Base-by-base conservation (phyloP, 371 early-diverging fungal species). In the Lichtheimia ornata region DNA sequence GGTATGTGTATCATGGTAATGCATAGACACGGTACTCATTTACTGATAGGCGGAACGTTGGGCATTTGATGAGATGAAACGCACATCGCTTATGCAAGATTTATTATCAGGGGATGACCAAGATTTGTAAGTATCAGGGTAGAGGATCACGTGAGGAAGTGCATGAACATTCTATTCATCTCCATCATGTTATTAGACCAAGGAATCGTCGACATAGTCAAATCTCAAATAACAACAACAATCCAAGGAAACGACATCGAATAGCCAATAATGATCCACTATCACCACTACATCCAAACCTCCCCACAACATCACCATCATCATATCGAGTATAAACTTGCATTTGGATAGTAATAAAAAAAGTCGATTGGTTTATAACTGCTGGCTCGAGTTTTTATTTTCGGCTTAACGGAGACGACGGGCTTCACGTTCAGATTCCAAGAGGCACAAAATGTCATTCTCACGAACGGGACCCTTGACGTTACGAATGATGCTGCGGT, bases 381-480 rank as follows among this genome's bases (percentile, higher is more conserved):
- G 35, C 35, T 53, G 24, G 24, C 28, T 20, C 54, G 1, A 35
- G 35, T 35, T 35, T 28, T 35, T 35, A 35, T 35, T 35, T 35
- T 35, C 35, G 35, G 55, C 65, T 94, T 92, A 97, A 80, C 97
- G 93, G 72, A 97, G 96, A 80, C 98, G 94, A 71, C 98, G 94
- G 72, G 98, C 98, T 83, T 98, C 98, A 88, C 98, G 97, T 88
- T 98, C 98, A 63, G 97, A 94, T 87, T 98, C 98, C 80, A 97
- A 89, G 60, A 97, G 91, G 82, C 95, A 92, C 69, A 97, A 83
- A 72, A 97, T 91, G 80, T 97, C 96, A 87, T 91, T 88, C 81
- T 96, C 97, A 73, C 96, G 93, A 70, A 98, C 97, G 74, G 98
- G 98, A 56, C 98, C 98, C 88, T 94, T 95, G 81, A 98, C 98